A percentile compares a stretch with the other conserved stretches of the same genome.
Conservation (phyloP, 805 yeast genomes). For the Candida ortonii region DNA sequence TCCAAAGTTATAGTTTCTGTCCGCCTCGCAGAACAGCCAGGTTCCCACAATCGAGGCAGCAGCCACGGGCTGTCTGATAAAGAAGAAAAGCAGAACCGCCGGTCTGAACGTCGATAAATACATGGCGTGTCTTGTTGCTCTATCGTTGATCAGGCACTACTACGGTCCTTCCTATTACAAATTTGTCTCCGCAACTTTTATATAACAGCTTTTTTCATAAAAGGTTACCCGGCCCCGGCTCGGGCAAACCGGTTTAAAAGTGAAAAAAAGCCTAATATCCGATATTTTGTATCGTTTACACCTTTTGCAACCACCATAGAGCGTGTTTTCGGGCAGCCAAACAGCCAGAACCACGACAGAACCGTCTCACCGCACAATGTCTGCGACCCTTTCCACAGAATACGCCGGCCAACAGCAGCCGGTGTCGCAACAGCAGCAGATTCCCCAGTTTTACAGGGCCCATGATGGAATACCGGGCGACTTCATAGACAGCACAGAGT, state of each 20-base stretch:
- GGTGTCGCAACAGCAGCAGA: conserved; percentile 9
- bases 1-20: conserved; percentile 32
- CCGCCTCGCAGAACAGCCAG: conserved; percentile 37
- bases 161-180: background rate
- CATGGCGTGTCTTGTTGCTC: conserved; percentile 9
- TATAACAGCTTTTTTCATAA: too few relatives aligned
- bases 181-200: too few relatives aligned
- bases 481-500: conserved; percentile 19
- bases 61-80: conserved; percentile 37
- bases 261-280: too few relatives aligned
- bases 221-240: too few relatives aligned
- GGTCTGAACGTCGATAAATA: conserved; percentile 36
- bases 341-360: too few relatives aligned
- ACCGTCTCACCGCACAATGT: conserved; percentile 12
- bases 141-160: too few relatives aligned
- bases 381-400: conserved; percentile 18
- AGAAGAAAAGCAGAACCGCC: conserved; percentile 35
- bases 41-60: conserved; percentile 31
- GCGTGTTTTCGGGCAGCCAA: too few relatives aligned
- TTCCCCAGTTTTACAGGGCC: conserved; percentile 15
- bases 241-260: too few relatives aligned
- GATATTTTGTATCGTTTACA: too few relatives aligned
- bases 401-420: conserved; percentile 15
- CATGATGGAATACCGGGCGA: conserved; percentile 16
- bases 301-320: too few relatives aligned